Percentiles rank a stretch among this genome's conserved stretches.
These are phyloP conservation scores for Xerocomellus amylosporus DNA, from an alignment of 768 basidiomycete species.

Conservation along the genomic window DNA sequence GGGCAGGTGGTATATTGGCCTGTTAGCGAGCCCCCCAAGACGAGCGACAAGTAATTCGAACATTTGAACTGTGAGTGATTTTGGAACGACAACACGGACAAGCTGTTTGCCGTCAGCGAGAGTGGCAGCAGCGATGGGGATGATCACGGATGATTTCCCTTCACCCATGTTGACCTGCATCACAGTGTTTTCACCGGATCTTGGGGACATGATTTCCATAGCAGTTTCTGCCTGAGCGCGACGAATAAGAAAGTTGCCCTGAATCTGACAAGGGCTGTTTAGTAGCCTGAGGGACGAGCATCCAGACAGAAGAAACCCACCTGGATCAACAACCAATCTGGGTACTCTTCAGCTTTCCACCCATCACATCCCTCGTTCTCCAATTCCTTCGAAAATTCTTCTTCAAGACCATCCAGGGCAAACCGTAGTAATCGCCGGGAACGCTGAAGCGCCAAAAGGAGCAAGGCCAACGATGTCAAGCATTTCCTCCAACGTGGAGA, in stretches of 20 bases:
- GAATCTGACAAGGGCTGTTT: background rate
- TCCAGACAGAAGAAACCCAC: background rate
- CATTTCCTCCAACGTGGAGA: background rate
- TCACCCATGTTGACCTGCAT: conserved; percentile 57
- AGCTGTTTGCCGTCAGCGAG: conserved; percentile 42
- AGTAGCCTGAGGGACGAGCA: background rate
- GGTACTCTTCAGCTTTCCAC: background rate
- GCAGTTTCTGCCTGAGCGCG: conserved; percentile 27
- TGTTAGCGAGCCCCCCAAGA: conserved; percentile 42
- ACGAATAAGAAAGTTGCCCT: background rate
- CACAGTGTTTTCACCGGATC: conserved; percentile 31
- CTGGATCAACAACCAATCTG: background rate
- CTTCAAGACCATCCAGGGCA: background rate
- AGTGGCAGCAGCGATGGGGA: conserved; percentile 40
- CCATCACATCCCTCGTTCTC: background rate
- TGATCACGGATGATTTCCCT: conserved; percentile 45
- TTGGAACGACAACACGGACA: conserved; percentile 46
- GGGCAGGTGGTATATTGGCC: conserved; percentile 45
- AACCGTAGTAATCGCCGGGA: background rate
- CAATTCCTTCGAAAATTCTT: background rate
- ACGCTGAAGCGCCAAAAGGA: background rate
- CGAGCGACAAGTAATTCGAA: conserved; percentile 41
- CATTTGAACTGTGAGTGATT: conserved; percentile 41
- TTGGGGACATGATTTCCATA: conserved; percentile 43
- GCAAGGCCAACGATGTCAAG: background rate